Percentiles rank a stretch among this genome's conserved stretches.
Evolutionary conservation across 2,329 filamentous ascomycete genomes (phyloP).

Genomic region (Colletotrichum filicis): DNA sequence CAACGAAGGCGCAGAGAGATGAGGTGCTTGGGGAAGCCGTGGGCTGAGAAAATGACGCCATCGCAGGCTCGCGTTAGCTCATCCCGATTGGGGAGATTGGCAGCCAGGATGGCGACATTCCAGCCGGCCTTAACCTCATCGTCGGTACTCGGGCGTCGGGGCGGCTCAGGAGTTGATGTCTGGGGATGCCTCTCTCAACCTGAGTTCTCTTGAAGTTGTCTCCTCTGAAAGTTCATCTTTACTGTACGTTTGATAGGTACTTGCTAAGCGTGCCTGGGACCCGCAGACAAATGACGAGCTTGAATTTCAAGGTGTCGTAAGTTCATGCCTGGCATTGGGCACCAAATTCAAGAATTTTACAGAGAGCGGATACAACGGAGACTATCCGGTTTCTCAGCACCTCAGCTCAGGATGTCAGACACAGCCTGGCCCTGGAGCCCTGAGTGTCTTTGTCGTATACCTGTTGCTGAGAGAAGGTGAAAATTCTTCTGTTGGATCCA

Average conservation of each 20-base stretch:
- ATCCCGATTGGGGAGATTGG: conserved; percentile 34
- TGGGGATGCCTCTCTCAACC: neutral
- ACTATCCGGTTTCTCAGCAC: neutral
- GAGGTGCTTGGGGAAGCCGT: neutral
- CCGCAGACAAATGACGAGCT: conserved; percentile 11
- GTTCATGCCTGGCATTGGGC: neutral
- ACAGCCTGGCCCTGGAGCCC: neutral
- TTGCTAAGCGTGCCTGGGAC: neutral
- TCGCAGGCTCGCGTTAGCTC: conserved; percentile 33
- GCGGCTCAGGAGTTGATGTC: neutral
- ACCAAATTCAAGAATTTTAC: neutral
- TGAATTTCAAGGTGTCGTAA: neutral
- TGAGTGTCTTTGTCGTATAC: too few relatives aligned
- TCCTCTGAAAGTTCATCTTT: too few relatives aligned
- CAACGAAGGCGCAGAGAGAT: neutral
- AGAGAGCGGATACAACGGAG: neutral
- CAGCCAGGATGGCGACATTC: conserved; percentile 32
- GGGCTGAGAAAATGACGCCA: conserved; percentile 29
- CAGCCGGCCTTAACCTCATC: conserved; percentile 31
- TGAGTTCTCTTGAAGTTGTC: neutral
- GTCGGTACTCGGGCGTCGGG: conserved; percentile 23
- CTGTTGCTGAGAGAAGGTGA: neutral
- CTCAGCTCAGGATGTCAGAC: neutral
- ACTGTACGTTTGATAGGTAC: too few relatives aligned
- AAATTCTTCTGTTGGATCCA: neutral